phyloP scores from a whole-genome alignment of 495 filamentous ascomycete species.

The Coniosporium apollinis region DNA sequence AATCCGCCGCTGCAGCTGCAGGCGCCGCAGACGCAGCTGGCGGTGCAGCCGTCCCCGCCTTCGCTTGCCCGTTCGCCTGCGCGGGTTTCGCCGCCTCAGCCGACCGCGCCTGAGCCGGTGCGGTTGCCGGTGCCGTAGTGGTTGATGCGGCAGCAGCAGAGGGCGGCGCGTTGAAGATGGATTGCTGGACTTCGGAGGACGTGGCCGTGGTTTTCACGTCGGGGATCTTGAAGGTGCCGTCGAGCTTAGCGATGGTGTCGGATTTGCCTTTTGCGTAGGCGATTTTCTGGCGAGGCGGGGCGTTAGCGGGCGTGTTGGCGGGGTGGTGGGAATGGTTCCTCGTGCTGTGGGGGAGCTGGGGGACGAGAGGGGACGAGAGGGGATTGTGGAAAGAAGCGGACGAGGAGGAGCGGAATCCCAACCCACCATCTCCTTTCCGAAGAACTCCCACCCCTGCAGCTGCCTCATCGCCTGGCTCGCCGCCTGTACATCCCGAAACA shows the following conservation, averaged over 20 bases:
- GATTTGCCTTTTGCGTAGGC: conserved; percentile 78
- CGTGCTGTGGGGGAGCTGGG: too few relatives aligned
- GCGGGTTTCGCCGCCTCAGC: neutral
- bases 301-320: neutral
- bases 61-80: too few relatives aligned
- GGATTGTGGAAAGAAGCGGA: too few relatives aligned
- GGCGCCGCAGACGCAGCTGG: too few relatives aligned
- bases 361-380: too few relatives aligned
- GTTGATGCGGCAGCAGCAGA: conserved; percentile 35
- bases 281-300: conserved; percentile 47
- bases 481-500: conserved; percentile 70
- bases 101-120: conserved; percentile 23
- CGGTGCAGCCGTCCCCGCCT: too few relatives aligned
- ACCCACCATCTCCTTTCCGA: conserved; percentile 73
- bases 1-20: neutral
- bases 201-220: conserved; percentile 31
- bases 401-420: neutral
- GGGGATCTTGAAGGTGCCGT: conserved; percentile 68
- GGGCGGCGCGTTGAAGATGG: conserved; percentile 42
- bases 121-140: conserved; percentile 23
- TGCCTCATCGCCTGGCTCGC: conserved; percentile 82
- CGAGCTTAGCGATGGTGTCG: conserved; percentile 69
- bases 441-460: conserved; percentile 72
- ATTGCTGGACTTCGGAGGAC: conserved; percentile 62
- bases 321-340: too few relatives aligned